These are phyloP conservation scores for Apiotrichum gracile DNA, from an alignment of 1,284 basidiomycete genomes.

Conservation along the genomic window DNA sequence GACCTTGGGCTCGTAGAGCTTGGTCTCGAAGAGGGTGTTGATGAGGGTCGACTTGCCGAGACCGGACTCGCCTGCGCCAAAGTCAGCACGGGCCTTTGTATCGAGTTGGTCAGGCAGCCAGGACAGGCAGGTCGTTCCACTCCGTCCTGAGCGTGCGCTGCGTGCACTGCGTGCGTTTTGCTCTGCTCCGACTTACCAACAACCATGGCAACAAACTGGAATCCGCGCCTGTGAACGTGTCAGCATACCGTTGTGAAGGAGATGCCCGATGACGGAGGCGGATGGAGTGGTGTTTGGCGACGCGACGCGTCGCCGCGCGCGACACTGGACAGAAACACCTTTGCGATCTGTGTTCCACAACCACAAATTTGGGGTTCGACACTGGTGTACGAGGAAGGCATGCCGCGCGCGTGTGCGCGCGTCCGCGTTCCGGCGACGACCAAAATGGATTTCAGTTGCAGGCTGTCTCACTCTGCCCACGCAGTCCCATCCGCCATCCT, in stretches of 20 bases:
- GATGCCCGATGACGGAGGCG: not conserved
- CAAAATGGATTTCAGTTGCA: too few relatives aligned
- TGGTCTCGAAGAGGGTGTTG: slow-evolving; percentile 95
- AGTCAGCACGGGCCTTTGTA: slow-evolving; percentile 17
- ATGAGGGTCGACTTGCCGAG: slow-evolving; percentile 95
- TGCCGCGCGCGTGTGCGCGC: too few relatives aligned
- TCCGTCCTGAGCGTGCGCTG: not conserved
- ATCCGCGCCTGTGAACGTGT: slow-evolving; percentile 62
- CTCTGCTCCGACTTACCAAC: slow-evolving; percentile 67
- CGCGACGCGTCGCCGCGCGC: not conserved
- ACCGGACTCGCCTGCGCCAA: slow-evolving; percentile 77
- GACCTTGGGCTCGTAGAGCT: slow-evolving; percentile 81
- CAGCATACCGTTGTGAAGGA: not conserved
- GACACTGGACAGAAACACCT: too few relatives aligned
- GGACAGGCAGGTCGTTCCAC: slow-evolving; percentile 2
- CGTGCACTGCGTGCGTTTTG: not conserved
- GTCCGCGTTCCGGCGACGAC: too few relatives aligned
- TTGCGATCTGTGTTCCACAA: too few relatives aligned
- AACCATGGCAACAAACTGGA: slow-evolving; percentile 94
- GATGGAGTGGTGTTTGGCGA: not conserved
- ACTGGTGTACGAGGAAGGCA: too few relatives aligned
- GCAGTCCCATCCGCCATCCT: too few relatives aligned
- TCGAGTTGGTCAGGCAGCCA: not conserved
- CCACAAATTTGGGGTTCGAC: too few relatives aligned
- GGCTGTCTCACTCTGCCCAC: too few relatives aligned